Base-by-base conservation (phyloP, 805 yeast genomes). In the Scheffersomyces lignosus region DNA sequence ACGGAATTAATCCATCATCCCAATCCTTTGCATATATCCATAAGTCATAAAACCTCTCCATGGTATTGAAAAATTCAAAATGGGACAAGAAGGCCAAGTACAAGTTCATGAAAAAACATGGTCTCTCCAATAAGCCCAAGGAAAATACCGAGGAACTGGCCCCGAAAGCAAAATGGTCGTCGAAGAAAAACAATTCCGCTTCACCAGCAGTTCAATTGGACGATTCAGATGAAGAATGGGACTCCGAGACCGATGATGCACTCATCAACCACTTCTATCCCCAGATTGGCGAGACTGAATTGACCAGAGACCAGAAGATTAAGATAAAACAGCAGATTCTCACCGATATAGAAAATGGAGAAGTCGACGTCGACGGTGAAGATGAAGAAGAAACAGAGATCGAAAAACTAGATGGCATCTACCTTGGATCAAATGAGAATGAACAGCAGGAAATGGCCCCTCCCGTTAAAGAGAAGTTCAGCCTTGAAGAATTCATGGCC, bases 51-150 rank as follows among this genome's bases (percentile, higher is more conserved):
- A n/a, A n/a, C n/a, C n/a, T 20, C 24, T 29, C 17, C 9, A 69
- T 69, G 75, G 75, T 69, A 32, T 48, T 69, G 34, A 64, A 68
- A 48, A 65, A 69, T 42, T 52, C 62, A 10, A 69, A 68, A 52
- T 69, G 73, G 70, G 74, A 69, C 48, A 61, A 60, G 40, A 66
- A 64, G 51, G 72, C 74, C 31, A 70, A 64, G 45, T 39, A 49
- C 41, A 51, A 52, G 41, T 69, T 64, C 38, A 52, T 65, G 55
- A 58, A 55, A 42, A 70, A 70, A 43, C 75, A 70, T 48, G 71
- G 70, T n/a, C 35, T 45, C 29, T 15, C 50, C 66, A 18, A 29
- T 35, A 5, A 41, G 36, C 40, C 48, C 15, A 40, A 49, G 34
- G 27, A 33, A 29, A 44, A 37, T 5, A 29, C 34, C 16, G 40